Evolutionary conservation across 2,329 filamentous ascomycete genomes (phyloP).

Genomic region (Pseudomassariella vexata): DNA sequence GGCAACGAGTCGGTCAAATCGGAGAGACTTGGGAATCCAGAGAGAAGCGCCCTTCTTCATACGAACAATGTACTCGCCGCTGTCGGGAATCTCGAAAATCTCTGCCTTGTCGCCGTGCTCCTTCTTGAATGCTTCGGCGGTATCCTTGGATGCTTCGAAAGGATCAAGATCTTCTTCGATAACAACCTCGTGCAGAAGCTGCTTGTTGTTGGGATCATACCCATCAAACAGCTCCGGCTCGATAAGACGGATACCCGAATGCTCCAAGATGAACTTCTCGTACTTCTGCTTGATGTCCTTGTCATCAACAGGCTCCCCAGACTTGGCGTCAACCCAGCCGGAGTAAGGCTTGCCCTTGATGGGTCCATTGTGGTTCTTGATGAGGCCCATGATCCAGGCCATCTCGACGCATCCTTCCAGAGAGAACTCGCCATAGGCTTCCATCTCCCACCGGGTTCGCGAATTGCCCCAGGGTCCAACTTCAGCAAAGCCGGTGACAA

Average conservation of each 20-base stretch:
- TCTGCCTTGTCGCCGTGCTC: conserved; percentile 97
- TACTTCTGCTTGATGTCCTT: conserved; percentile 98
- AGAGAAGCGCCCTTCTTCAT: conserved; percentile 93
- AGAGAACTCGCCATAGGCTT: conserved; percentile 92
- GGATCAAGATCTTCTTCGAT: conserved; percentile 96
- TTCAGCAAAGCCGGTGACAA: conserved; percentile 94
- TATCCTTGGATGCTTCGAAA: conserved; percentile 96
- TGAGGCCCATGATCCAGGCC: conserved; percentile 99
- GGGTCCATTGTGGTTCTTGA: conserved; percentile 95
- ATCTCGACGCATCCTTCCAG: conserved; percentile 98
- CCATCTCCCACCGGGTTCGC: conserved; percentile 98
- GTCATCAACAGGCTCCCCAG: conserved; percentile 91
- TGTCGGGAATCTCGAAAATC: conserved; percentile 90
- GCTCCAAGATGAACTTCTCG: conserved; percentile 92
- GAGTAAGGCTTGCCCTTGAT: conserved; percentile 96
- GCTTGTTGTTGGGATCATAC: conserved; percentile 98
- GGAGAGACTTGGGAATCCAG: conserved; percentile 92
- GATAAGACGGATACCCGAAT: conserved; percentile 94
- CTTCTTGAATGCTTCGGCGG: conserved; percentile 92
- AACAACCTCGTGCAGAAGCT: conserved; percentile 94
- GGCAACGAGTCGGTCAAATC: conserved; percentile 94
- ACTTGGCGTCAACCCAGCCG: conserved; percentile 93
- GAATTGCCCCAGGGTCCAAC: conserved; percentile 98
- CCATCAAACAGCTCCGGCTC: conserved; percentile 95
- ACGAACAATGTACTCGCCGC: conserved; percentile 89